Evolutionary conservation across 2,329 filamentous ascomycete species (phyloP).

Genomic region (Fonsecaea monophora): DNA sequence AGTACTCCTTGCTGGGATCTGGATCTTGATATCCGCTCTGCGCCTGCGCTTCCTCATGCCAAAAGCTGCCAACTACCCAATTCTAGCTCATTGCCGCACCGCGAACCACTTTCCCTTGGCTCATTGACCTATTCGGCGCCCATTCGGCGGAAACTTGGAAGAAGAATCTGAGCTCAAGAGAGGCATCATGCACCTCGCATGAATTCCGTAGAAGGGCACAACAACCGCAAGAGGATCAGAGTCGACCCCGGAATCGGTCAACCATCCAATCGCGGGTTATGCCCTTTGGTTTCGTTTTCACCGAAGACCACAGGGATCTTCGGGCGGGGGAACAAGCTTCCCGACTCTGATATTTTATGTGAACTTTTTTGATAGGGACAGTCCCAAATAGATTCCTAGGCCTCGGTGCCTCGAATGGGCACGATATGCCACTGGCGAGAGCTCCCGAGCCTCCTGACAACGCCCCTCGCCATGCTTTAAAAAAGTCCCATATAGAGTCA

Average conservation of each 20-base stretch:
- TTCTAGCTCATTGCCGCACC: constrained; percentile 10
- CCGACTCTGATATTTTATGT: background rate
- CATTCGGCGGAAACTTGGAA: background rate
- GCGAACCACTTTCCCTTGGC: no score
- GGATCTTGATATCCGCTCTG: background rate
- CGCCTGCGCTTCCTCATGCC: constrained; percentile 11
- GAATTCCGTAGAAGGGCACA: background rate
- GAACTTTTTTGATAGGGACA: background rate
- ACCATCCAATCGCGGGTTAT: background rate
- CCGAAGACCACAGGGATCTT: background rate
- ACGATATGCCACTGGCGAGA: background rate
- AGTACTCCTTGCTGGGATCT: background rate
- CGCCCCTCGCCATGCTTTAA: constrained; percentile 33
- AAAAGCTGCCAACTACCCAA: constrained; percentile 1
- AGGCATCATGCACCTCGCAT: constrained; percentile 15
- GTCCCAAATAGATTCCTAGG: background rate
- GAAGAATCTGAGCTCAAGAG: background rate
- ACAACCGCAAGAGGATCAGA: background rate
- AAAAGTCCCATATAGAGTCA: constrained; percentile 12
- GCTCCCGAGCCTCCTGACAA: constrained; percentile 10
- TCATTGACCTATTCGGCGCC: background rate
- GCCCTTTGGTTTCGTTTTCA: background rate
- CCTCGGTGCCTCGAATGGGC: background rate
- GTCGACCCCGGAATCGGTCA: background rate
- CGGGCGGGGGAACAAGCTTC: background rate